Percentiles rank a stretch among this genome's conserved stretches.
These are phyloP conservation scores for Fusarium piperis DNA, from an alignment of 2,329 filamentous ascomycete species.

Conservation along the genomic window DNA sequence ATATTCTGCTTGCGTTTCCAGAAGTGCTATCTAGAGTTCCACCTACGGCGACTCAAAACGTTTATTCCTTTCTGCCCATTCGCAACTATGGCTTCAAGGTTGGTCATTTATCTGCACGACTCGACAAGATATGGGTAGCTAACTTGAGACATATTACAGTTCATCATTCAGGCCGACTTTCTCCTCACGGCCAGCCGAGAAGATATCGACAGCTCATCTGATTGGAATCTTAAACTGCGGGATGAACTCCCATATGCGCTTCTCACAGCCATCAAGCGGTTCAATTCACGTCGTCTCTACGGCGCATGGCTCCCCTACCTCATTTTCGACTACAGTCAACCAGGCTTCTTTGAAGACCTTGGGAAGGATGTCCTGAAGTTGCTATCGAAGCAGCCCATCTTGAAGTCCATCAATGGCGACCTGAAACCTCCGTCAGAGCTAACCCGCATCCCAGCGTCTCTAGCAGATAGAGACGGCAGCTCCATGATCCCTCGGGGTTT, in stretches of 20 bases:
- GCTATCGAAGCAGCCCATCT: neutral
- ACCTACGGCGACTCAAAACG: neutral
- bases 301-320: neutral
- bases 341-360: neutral
- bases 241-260: neutral
- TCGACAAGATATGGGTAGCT: neutral
- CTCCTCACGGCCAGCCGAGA: neutral
- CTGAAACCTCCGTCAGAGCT: neutral
- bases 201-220: neutral
- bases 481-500: neutral
- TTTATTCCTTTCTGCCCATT: neutral
- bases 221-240: neutral
- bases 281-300: neutral
- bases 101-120: neutral
- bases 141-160: neutral
- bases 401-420: neutral
- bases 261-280: neutral
- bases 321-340: neutral
- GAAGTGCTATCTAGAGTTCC: neutral
- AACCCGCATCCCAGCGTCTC: neutral
- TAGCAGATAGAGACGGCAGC: neutral
- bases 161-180: neutral
- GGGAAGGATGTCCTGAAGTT: neutral
- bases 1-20: neutral
- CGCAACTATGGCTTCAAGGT: neutral